Evolutionary conservation across 2,329 filamentous ascomycete species (phyloP), one percentile per base, ranked within the genome.

Genomic region (Penicillium sp.): DNA sequence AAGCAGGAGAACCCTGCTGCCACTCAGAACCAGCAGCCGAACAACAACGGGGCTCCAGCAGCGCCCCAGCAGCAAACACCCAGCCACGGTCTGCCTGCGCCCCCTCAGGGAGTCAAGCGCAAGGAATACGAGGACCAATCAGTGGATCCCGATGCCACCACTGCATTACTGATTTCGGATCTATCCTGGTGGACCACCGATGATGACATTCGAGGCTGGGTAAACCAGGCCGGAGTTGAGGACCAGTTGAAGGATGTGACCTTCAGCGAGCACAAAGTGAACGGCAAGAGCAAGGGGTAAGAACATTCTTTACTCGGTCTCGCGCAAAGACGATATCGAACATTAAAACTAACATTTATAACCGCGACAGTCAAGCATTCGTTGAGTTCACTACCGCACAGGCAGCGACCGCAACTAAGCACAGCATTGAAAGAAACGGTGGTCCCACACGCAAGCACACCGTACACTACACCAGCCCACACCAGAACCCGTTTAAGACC

Each of bases 201-300:
- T 70, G 94, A 99, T 69, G 91, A 97, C 65, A 85, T 99, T 54
- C 88, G 94, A 50, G 89, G 88, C 48, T 97, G 91, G 90, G 82
- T 89, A 25, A 86, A 86, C 62, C 83, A 89, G 61, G 90, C 88
- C n/a, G 84, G 83, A 2, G 90, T 86, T 64, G 94, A 97, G 72
- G 83, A 87, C 43, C 90, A 96, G 67, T 78, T 97, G 17, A 91
- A 90, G 67, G 94, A 97, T 58, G 85, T 99, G 49, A 96, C 92
- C 0, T 99, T 97, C 73, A 97, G 91, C 67, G 94, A 99, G 73
- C 94, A 97, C 76, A 99, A 99, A 73, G 92, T 97, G 45, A 99
- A 99, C 65, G 94, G 94, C 65, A 99, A 99, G 78, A 96, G 91
- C 76, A 97, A 97, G 79, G 93, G 94, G 92, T 96, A 81, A 61